Conservation (phyloP, 1,284 basidiomycete genomes). For the Fomitopsis schrenkii region DNA sequence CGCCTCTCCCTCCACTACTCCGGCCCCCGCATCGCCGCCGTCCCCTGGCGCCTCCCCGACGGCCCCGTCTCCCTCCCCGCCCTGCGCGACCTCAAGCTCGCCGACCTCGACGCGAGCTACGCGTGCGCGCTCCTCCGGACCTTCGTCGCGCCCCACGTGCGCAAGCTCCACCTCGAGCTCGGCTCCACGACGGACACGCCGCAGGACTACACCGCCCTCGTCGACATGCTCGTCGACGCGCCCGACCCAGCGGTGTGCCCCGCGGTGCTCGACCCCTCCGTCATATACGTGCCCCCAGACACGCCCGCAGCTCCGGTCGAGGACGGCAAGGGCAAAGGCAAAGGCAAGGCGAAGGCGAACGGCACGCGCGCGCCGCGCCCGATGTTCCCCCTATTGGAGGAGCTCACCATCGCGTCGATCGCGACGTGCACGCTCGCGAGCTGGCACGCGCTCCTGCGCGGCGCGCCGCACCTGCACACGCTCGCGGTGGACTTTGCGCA, state of each 20-base stretch:
- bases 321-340: neutral
- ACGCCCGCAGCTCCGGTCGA: neutral
- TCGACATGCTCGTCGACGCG: conserved; percentile 33
- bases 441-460: conserved; percentile 36
- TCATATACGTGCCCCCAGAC: neutral
- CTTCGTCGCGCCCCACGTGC: conserved; percentile 40
- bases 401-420: conserved; percentile 41
- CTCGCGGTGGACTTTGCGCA: conserved; percentile 46
- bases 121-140: conserved; percentile 39
- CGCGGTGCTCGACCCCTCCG: conserved; percentile 3
- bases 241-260: conserved; percentile 3
- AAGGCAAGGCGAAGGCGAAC: neutral
- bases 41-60: conserved; percentile 19
- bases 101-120: conserved; percentile 51
- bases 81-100: conserved; percentile 43
- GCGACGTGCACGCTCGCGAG: conserved; percentile 33
- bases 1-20: conserved; percentile 53
- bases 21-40: conserved; percentile 39
- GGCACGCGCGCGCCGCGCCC: conserved; percentile 8
- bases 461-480: conserved; percentile 30
- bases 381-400: conserved; percentile 34
- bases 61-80: conserved; percentile 32
- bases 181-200: conserved; percentile 29
- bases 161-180: conserved; percentile 43
- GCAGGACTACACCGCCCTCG: conserved; percentile 45